A percentile compares a stretch with the other conserved stretches of the same genome.
These are phyloP conservation scores for Heteromeles arbutifolia DNA, from an alignment of 306 rosid genomes.

Conservation along the genomic window DNA sequence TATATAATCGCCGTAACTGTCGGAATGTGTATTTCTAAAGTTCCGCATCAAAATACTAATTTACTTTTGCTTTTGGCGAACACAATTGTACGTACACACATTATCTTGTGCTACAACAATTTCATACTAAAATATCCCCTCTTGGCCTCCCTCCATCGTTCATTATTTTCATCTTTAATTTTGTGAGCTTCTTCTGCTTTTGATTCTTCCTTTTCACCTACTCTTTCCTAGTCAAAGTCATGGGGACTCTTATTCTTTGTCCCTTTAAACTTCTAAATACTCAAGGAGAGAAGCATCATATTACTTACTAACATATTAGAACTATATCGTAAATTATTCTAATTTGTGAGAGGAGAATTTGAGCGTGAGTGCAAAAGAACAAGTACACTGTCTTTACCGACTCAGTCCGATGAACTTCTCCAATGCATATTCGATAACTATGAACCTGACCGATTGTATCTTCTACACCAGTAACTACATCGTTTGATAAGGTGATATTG, in stretches of 20 bases:
- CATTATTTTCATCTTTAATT: slow-evolving; percentile 4
- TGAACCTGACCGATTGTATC: neutral
- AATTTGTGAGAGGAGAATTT: too few species aligned
- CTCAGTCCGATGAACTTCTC: neutral
- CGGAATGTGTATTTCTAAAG: too few species aligned
- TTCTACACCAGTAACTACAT: neutral
- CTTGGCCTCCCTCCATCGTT: slow-evolving; percentile 1
- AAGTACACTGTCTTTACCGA: too few species aligned
- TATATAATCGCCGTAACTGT: too few species aligned
- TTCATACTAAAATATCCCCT: neutral
- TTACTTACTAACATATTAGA: neutral
- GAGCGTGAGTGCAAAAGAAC: neutral
- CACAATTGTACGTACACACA: neutral
- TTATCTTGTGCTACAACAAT: slow-evolving; percentile 1
- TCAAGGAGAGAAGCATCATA: neutral
- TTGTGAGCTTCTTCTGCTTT: neutral
- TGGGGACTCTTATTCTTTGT: slow-evolving; percentile 9
- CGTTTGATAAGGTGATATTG: neutral
- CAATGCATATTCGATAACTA: neutral
- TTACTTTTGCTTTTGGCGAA: neutral
- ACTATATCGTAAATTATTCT: too few species aligned
- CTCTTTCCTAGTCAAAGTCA: neutral
- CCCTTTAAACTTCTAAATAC: neutral
- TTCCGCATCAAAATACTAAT: neutral
- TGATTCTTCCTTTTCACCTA: neutral